phyloP scores from a whole-genome alignment of 345 rosid species.

The Salix arbutifolia region DNA sequence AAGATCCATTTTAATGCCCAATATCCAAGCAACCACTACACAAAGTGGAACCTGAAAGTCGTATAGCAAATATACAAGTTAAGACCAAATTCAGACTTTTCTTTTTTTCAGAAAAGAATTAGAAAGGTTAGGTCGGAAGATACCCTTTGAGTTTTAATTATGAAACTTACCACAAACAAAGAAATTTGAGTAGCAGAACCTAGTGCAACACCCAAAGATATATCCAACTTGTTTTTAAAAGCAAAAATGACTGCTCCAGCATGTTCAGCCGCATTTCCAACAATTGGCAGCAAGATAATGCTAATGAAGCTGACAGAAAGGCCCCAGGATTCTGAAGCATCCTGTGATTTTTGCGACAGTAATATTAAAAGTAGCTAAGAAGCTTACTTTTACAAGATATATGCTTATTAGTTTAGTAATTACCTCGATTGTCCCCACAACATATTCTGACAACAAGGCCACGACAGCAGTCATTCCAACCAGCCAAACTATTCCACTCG shows the following conservation, averaged over 20 bases:
- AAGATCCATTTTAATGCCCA: conserved; percentile 81
- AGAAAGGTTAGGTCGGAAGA: background rate
- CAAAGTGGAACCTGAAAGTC: conserved; percentile 60
- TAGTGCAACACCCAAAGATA: conserved; percentile 76
- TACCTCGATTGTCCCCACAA: conserved; percentile 84
- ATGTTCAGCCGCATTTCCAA: conserved; percentile 94
- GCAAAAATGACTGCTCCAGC: conserved; percentile 95
- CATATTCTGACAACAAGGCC: conserved; percentile 71
- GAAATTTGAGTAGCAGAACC: conserved; percentile 87
- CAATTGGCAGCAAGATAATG: conserved; percentile 81
- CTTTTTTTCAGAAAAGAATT: background rate
- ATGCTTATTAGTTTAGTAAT: background rate
- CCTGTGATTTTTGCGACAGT: conserved; percentile 27
- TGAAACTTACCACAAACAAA: conserved; percentile 64
- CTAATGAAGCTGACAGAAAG: conserved; percentile 84
- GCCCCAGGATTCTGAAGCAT: conserved; percentile 83
- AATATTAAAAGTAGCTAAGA: background rate
- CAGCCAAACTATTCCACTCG: conserved; percentile 82
- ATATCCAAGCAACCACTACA: conserved; percentile 64
- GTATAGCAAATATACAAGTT: background rate
- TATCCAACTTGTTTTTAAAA: conserved; percentile 84
- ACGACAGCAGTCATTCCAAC: conserved; percentile 73
- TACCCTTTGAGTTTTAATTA: background rate
- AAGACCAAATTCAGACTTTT: background rate
- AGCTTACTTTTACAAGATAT: background rate